Percentiles rank a stretch among this genome's conserved stretches.
These are phyloP conservation scores for Aurantiochytrium sp. DNA, from an alignment of 108 stramenopile genomes.

Conservation along the genomic window DNA sequence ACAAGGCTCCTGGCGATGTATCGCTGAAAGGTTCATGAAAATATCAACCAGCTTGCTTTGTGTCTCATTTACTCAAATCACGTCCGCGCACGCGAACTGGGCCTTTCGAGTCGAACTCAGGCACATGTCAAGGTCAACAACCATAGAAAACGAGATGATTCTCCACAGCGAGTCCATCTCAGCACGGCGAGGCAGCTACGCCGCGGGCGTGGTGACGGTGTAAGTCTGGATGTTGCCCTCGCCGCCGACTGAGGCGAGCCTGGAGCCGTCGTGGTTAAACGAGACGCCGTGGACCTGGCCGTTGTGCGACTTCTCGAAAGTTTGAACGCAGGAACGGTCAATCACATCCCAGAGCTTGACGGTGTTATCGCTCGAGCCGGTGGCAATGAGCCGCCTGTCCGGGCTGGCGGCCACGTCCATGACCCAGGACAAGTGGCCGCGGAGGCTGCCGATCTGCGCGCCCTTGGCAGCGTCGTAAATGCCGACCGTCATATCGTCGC, in stretches of 20 bases:
- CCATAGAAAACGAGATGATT: no score
- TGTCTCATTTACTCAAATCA: no score
- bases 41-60: no score
- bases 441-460: background rate
- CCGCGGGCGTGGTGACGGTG: background rate
- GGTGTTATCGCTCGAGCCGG: background rate
- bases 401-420: background rate
- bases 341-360: slow-evolving; percentile 23
- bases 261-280: background rate
- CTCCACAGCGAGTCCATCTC: no score
- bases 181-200: no score
- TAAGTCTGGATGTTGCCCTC: slow-evolving; percentile 4
- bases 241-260: slow-evolving; percentile 21
- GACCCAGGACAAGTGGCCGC: background rate
- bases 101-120: no score
- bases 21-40: no score
- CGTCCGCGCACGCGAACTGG: no score
- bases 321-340: slow-evolving; percentile 11
- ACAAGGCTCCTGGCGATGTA: no score
- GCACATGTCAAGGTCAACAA: no score
- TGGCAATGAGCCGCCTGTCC: background rate
- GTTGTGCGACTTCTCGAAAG: background rate
- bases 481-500: slow-evolving; percentile 11
- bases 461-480: background rate
- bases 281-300: slow-evolving; percentile 22